phyloP scores from a whole-genome alignment of 1,284 basidiomycete genomes.

The Ceratobasidium sp. region DNA sequence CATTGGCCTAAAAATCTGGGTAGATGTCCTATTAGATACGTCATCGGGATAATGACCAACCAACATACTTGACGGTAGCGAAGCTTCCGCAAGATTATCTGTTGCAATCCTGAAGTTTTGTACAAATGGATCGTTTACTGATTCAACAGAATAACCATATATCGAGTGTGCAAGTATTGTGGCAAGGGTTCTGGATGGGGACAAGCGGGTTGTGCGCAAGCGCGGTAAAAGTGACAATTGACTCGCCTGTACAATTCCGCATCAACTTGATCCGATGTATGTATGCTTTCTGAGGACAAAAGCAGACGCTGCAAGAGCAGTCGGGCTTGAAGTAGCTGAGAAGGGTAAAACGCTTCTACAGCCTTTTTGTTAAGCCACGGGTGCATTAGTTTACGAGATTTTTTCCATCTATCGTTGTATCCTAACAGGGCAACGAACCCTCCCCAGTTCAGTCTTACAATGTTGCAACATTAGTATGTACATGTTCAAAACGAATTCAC shows the following conservation, averaged over 20 bases:
- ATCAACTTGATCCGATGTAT: not conserved
- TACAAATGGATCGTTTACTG: not conserved
- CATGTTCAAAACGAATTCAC: not conserved
- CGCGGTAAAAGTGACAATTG: no score
- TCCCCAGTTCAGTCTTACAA: constrained; percentile 19
- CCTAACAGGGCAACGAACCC: not conserved
- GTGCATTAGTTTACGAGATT: constrained; percentile 14
- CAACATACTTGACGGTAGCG: not conserved
- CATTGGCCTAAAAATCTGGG: constrained; percentile 18
- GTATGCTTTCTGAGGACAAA: not conserved
- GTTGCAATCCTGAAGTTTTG: not conserved
- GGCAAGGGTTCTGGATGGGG: not conserved
- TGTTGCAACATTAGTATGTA: not conserved
- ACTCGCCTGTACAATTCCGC: not conserved
- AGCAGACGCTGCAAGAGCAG: constrained; percentile 2
- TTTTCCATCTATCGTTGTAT: constrained; percentile 28
- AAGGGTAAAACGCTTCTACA: not conserved
- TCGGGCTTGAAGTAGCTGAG: constrained; percentile 1
- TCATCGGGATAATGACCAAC: no score
- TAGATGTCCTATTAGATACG: no score
- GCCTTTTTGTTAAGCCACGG: constrained; percentile 31
- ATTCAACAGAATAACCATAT: constrained; percentile 9
- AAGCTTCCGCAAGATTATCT: constrained; percentile 2
- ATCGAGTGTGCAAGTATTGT: constrained; percentile 1
- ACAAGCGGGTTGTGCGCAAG: no score